Base-by-base conservation (phyloP, 768 basidiomycete genomes). In the Rhodotorula paludigena region DNA sequence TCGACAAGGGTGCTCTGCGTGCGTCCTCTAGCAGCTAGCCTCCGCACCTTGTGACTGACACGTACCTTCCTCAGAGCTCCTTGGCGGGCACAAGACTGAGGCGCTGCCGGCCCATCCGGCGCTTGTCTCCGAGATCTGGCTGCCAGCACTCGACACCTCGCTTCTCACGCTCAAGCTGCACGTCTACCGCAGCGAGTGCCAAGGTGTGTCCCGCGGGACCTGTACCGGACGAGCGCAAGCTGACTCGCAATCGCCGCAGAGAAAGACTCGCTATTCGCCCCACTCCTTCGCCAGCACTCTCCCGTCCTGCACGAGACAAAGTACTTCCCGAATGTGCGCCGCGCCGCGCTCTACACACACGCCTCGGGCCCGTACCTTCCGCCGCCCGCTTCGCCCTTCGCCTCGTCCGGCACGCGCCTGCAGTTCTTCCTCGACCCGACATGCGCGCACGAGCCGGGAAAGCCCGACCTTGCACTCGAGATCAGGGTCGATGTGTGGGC, bases 401-500 rank as follows among this genome's bases (percentile, higher is more conserved):
- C 77, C 39, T 36, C 44, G 14, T 7, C n/a, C 2, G 63, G 73
- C 16, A 61, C 66, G 2, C 51, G 57, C 1, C 68, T 76, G 0
- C 79, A 78, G 7, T 77, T 77, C 69, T 61, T 77, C n/a, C 68
- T 68, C 12, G 66, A 60, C 28, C 69, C 66, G 54, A 52, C 64
- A 3, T 66, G 52, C 38, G 5, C 64, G 42, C 54, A 28, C 23
- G 36, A n/a, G 5, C 10, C 54, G 23, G 16, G 15, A 12, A 33
- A 35, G 14, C 16, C 28, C 36, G 59, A 62, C 38, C 16, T 65
- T 11, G 57, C 53, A 23, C 70, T 92, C 7, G 72, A 76, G 4
- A 75, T 94, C n/a, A 78, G 79, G 21, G 75, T 94, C 12, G 89
- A 92, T 75, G 85, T 86, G 85, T 80, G 81, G 77, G 81, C 83